These are phyloP conservation scores for Vaccinium corymbosum DNA, from an alignment of 148 eudicot genomes.

Conservation along the genomic window DNA sequence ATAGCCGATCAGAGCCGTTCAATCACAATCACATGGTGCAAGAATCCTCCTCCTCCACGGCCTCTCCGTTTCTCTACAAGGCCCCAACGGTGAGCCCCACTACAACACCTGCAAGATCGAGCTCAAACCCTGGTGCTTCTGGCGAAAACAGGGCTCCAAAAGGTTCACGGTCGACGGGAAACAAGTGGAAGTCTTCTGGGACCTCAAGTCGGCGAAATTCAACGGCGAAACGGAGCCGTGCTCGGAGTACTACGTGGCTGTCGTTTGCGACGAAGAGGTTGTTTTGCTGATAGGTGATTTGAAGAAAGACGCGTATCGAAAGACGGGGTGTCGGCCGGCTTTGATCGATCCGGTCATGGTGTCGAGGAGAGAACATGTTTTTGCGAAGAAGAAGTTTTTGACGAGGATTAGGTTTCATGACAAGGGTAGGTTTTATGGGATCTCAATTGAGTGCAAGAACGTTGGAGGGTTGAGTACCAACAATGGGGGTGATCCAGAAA, in stretches of 20 bases:
- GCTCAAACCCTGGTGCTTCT: constrained; percentile 91
- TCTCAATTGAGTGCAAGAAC: constrained; percentile 69
- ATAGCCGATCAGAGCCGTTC: constrained; percentile 50
- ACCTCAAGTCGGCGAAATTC: constrained; percentile 67
- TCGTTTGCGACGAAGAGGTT: constrained; percentile 70
- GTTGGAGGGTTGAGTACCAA: constrained; percentile 12
- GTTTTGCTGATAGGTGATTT: constrained; percentile 69
- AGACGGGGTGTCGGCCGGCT: constrained; percentile 76
- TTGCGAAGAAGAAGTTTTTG: constrained; percentile 65
- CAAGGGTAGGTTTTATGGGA: constrained; percentile 70
- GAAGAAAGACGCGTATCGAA: constrained; percentile 78
- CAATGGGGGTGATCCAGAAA: constrained; percentile 48
- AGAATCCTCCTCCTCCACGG: constrained; percentile 73
- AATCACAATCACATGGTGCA: constrained; percentile 86
- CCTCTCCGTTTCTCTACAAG: constrained; percentile 65
- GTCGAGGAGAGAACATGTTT: constrained; percentile 77
- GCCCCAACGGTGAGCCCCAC: constrained; percentile 41
- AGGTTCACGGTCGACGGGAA: constrained; percentile 49
- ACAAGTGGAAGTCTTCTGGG: constrained; percentile 68
- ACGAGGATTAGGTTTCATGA: constrained; percentile 71
- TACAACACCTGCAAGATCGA: constrained; percentile 63
- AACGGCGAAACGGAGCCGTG: constrained; percentile 81
- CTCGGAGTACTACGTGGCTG: constrained; percentile 77
- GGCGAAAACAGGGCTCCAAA: constrained; percentile 83
- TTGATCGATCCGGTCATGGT: constrained; percentile 62